phyloP scores from a whole-genome alignment of 1,139 yeast species.

The Diutina neorugosa region DNA sequence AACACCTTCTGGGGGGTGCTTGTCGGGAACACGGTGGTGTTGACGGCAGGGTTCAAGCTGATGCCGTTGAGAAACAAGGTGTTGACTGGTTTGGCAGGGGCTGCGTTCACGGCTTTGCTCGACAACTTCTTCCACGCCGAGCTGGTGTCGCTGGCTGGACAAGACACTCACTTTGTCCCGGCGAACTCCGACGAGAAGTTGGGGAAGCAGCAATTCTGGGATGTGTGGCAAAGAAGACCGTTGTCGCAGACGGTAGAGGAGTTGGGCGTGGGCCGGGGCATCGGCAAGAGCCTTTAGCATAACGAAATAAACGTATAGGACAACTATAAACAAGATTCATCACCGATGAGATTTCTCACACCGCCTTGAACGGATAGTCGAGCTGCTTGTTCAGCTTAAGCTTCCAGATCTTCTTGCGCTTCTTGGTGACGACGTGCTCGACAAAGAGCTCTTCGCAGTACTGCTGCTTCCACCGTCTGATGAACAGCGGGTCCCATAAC shows the following conservation, averaged over 20 bases:
- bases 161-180: conserved; percentile 22
- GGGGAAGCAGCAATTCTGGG: conserved; percentile 65
- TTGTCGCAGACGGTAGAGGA: conserved; percentile 68
- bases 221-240: conserved; percentile 72
- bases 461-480: conserved; percentile 63
- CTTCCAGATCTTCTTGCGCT: conserved; percentile 86
- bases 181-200: conserved; percentile 21
- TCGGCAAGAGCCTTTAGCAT: conserved; percentile 15
- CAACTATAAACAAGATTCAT: background rate
- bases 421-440: conserved; percentile 70
- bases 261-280: conserved; percentile 59
- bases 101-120: conserved; percentile 25
- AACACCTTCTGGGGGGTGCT: conserved; percentile 35
- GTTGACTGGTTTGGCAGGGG: conserved; percentile 31
- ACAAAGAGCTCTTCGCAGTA: conserved; percentile 78
- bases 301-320: background rate
- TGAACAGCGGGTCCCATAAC: conserved; percentile 91
- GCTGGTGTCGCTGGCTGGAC: conserved; percentile 28
- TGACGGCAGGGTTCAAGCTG: conserved; percentile 28
- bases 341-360: background rate
- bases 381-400: conserved; percentile 60
- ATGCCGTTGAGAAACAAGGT: conserved; percentile 34
- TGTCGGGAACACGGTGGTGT: conserved; percentile 29
- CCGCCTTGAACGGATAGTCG: conserved; percentile 66
- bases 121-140: conserved; percentile 35